phyloP scores from a whole-genome alignment of 2,329 filamentous ascomycete species.

The Aotearoamyces nothofagi region DNA sequence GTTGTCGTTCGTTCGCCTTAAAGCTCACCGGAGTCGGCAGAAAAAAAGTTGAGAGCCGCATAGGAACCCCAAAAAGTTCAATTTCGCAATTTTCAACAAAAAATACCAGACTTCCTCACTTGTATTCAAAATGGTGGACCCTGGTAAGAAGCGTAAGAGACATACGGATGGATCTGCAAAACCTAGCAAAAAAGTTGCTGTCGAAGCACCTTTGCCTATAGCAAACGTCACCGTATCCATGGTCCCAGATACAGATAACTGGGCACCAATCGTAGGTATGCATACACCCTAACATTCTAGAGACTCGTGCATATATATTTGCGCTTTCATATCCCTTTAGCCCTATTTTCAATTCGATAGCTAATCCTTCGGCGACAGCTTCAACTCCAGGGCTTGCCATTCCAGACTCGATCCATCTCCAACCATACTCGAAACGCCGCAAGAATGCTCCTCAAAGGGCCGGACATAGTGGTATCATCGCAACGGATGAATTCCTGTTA shows the following conservation, averaged over 20 bases:
- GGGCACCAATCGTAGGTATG: conserved; percentile 38
- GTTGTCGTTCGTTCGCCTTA: no score
- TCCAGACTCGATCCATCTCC: conserved; percentile 16
- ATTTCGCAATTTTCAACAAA: no score
- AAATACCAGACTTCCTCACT: no score
- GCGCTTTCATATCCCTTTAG: not conserved
- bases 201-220: conserved; percentile 23
- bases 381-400: conserved; percentile 19
- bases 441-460: conserved; percentile 10
- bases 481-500: conserved; percentile 33
- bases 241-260: conserved; percentile 28
- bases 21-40: no score
- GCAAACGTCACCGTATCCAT: conserved; percentile 29
- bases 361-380: conserved; percentile 10
- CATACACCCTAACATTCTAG: conserved; percentile 1
- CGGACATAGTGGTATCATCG: conserved; percentile 13
- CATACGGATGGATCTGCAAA: conserved; percentile 21
- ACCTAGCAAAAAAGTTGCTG: conserved; percentile 37
- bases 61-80: no score
- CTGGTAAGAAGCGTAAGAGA: conserved; percentile 34
- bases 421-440: conserved; percentile 17
- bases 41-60: conserved; percentile 8
- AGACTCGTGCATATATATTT: conserved; percentile 33
- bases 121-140: conserved; percentile 15
- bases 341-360: not conserved